Evolutionary conservation across 306 rosid species (phyloP).

Genomic region (Glycine tomentella): DNA sequence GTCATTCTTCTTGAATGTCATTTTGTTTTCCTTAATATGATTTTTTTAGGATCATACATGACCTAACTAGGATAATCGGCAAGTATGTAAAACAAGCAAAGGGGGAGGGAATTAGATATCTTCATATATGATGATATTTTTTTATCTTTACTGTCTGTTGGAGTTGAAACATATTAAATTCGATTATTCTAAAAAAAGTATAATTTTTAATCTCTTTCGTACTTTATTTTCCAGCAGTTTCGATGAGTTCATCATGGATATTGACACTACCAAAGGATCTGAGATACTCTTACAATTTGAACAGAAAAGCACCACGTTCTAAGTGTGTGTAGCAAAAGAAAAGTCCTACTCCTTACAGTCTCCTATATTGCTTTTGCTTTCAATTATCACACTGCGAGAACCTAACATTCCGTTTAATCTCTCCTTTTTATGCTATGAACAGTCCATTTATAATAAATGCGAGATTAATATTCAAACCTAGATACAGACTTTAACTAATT

Average conservation of each 20-base stretch:
- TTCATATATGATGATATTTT: neutral
- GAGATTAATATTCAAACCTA: conserved; percentile 22
- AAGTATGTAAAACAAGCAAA: neutral
- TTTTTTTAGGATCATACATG: neutral
- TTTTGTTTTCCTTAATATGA: neutral
- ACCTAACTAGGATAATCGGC: neutral
- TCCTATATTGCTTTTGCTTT: conserved; percentile 41
- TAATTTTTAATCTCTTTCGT: conserved; percentile 12
- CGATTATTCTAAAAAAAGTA: neutral
- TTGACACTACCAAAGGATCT: conserved; percentile 44
- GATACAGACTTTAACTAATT: neutral
- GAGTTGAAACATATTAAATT: conserved; percentile 10
- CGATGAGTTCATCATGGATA: conserved; percentile 14
- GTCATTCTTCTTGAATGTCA: neutral
- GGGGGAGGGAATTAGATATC: neutral
- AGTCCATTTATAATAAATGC: conserved; percentile 48
- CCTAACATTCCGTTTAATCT: conserved; percentile 45
- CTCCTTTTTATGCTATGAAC: conserved; percentile 52
- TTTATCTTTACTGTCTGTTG: neutral
- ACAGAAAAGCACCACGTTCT: conserved; percentile 42
- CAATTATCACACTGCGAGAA: conserved; percentile 23
- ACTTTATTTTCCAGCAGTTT: conserved; percentile 35
- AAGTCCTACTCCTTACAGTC: conserved; percentile 43
- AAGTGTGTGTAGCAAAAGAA: conserved; percentile 38
- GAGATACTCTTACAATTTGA: conserved; percentile 39